Percentiles rank a stretch among this genome's conserved stretches.
These are phyloP conservation scores for Ogataea allantospora DNA, from an alignment of 805 yeast species.

Conservation along the genomic window DNA sequence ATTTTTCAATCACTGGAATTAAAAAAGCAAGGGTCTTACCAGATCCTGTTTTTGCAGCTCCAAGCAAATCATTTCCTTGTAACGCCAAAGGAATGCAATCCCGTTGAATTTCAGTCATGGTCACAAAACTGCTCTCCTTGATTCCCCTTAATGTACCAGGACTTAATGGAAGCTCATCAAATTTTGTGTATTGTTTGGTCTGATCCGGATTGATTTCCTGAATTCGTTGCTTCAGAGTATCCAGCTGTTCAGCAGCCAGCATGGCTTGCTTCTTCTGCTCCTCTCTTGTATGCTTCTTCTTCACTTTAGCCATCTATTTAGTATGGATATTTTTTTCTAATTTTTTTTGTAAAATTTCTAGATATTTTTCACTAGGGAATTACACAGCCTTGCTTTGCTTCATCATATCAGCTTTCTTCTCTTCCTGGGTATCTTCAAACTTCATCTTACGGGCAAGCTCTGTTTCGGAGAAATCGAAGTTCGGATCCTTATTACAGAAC, in stretches of 20 bases:
- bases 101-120: conserved; percentile 83
- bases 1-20: conserved; percentile 72
- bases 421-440: conserved; percentile 28
- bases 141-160: conserved; percentile 66
- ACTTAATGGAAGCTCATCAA: conserved; percentile 78
- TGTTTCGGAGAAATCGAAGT: conserved; percentile 32
- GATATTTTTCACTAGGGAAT: background rate
- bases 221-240: conserved; percentile 48
- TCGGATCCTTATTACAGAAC: conserved; percentile 27
- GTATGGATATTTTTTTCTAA: conserved; percentile 1
- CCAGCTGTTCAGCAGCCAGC: conserved; percentile 36
- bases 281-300: conserved; percentile 28
- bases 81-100: conserved; percentile 73
- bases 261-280: conserved; percentile 29
- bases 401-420: conserved; percentile 28
- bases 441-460: conserved; percentile 32
- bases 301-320: conserved; percentile 29
- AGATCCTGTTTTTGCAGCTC: conserved; percentile 87
- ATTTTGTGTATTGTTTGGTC: conserved; percentile 43
- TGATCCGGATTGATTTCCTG: conserved; percentile 50
- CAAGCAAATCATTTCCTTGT: conserved; percentile 76
- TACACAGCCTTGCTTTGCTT: conserved; percentile 17
- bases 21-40: conserved; percentile 89
- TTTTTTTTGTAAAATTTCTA: conserved; percentile 2
- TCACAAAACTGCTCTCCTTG: conserved; percentile 71